Base-by-base conservation (phyloP, 2,329 filamentous ascomycete genomes). In the Aspergillus pseudonomiae region DNA sequence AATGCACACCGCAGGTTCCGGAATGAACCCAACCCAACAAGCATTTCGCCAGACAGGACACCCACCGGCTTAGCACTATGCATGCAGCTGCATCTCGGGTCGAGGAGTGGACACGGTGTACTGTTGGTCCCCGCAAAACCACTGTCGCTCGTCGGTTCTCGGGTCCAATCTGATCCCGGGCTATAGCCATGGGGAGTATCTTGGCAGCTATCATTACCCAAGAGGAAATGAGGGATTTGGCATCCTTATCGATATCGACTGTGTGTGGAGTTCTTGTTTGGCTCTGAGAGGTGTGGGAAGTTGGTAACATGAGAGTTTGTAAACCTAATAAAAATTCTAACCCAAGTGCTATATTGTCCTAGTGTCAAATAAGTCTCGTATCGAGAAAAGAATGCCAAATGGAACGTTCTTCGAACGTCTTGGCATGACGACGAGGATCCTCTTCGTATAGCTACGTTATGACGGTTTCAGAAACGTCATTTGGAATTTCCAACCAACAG, bases 61-160 rank as follows among this genome's bases (percentile, higher is more conserved):
- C n/a, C 30, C n/a, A 55, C 9, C 9, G 3, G 6, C 32, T 39
- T 39, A 55, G 52, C 4, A 36, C 26, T 53, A 53, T 39, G 57
- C 39, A 59, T 59, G 57, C 57, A 59, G 57, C 43, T 59, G 45
- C 45, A 52, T 59, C 57, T 41, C 32, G 57, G 57, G 24, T 52
- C 34, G 52, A 16, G 26, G 46, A 63, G 58, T 63, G 63, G 58
- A 63, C 63, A 65, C 63, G 58, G 63, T 65, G 58, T 63, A 54
- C 58, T 61, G 50, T 62, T 30, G 21, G 14, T 21, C n/a, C 43
- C 48, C 48, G 39, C 39, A 53, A 60, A 60, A 45, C 26, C 41
- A 39, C 28, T 41, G 32, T 57, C 48, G 55, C 57, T 50, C 16
- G 57, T 62, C 53, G 64, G 58, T 60, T 55, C 21, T 50, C 56